Percentiles rank a stretch among this genome's conserved stretches.
These are phyloP conservation scores for Simmondsia chinensis DNA, from an alignment of 148 eudicot genomes.

Conservation along the genomic window DNA sequence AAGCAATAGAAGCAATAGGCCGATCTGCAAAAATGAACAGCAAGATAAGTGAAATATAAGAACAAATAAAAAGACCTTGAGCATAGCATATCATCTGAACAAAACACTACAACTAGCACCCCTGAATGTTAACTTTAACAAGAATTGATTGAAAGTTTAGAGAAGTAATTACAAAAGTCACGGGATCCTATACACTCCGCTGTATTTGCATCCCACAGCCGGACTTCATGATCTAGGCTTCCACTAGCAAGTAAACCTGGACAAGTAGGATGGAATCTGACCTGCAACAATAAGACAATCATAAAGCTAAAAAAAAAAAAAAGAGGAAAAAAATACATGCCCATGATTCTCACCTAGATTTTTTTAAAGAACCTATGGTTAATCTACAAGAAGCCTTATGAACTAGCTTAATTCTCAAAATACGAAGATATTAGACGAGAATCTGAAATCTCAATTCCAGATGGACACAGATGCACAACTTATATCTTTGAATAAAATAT, in stretches of 20 bases:
- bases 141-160: background rate
- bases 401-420: background rate
- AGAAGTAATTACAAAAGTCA: conserved; percentile 69
- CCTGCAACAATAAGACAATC: conserved; percentile 10
- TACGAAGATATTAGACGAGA: too few species aligned
- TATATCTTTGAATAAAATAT: background rate
- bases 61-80: too few species aligned
- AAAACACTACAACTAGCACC: too few species aligned
- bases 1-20: conserved; percentile 97
- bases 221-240: conserved; percentile 97
- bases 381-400: background rate
- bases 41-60: background rate
- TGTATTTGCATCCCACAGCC: conserved; percentile 92
- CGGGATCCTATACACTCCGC: conserved; percentile 86
- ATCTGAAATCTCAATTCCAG: background rate
- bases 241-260: conserved; percentile 96
- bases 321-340: too few species aligned
- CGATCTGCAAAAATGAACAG: conserved; percentile 45
- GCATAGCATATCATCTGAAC: background rate
- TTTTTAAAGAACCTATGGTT: too few species aligned
- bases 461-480: background rate
- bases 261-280: conserved; percentile 24
- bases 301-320: background rate
- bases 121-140: background rate
- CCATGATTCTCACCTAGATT: too few species aligned